A percentile compares a stretch with the other conserved stretches of the same genome.
Evolutionary conservation across 2,329 filamentous ascomycete genomes (phyloP).

Genomic region (Biscogniauxia mediterranea): DNA sequence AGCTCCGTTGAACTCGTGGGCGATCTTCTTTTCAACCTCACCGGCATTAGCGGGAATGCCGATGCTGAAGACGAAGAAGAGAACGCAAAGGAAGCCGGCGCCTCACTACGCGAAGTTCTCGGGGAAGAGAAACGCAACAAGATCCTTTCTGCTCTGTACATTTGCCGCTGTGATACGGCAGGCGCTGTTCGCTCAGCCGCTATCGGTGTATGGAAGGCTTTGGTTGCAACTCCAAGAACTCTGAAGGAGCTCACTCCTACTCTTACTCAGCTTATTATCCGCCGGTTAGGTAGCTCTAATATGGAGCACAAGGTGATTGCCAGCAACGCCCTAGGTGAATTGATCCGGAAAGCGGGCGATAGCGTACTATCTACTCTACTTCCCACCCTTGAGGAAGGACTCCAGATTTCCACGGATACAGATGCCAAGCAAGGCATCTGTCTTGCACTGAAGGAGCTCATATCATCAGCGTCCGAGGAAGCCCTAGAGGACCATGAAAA

Average conservation of each 20-base stretch:
- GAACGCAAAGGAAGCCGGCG: slow-evolving; percentile 77
- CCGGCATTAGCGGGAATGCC: slow-evolving; percentile 79
- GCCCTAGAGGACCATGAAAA: slow-evolving; percentile 93
- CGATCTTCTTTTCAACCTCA: slow-evolving; percentile 95
- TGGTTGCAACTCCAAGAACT: slow-evolving; percentile 87
- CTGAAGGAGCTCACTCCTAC: slow-evolving; percentile 95
- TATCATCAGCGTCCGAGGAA: slow-evolving; percentile 83
- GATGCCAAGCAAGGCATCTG: slow-evolving; percentile 97
- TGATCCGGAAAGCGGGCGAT: slow-evolving; percentile 96
- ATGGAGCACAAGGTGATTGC: slow-evolving; percentile 99
- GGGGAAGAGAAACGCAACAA: slow-evolving; percentile 97
- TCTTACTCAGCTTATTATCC: slow-evolving; percentile 90
- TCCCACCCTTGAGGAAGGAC: slow-evolving; percentile 87
- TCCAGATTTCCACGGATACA: slow-evolving; percentile 83
- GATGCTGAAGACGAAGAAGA: slow-evolving; percentile 78
- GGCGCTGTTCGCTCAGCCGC: slow-evolving; percentile 86
- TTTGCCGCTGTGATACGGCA: slow-evolving; percentile 95
- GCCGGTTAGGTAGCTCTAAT: slow-evolving; percentile 88
- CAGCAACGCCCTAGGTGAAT: slow-evolving; percentile 91
- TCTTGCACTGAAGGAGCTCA: slow-evolving; percentile 90
- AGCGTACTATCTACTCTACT: slow-evolving; percentile 83
- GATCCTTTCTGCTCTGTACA: slow-evolving; percentile 94
- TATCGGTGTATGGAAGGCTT: slow-evolving; percentile 92
- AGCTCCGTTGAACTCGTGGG: slow-evolving; percentile 97
- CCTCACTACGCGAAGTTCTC: slow-evolving; percentile 89